Percentiles rank a stretch among this genome's conserved stretches.
Evolutionary conservation across 768 basidiomycete species (phyloP).

Genomic region (Macrolepiota albuminosa): DNA sequence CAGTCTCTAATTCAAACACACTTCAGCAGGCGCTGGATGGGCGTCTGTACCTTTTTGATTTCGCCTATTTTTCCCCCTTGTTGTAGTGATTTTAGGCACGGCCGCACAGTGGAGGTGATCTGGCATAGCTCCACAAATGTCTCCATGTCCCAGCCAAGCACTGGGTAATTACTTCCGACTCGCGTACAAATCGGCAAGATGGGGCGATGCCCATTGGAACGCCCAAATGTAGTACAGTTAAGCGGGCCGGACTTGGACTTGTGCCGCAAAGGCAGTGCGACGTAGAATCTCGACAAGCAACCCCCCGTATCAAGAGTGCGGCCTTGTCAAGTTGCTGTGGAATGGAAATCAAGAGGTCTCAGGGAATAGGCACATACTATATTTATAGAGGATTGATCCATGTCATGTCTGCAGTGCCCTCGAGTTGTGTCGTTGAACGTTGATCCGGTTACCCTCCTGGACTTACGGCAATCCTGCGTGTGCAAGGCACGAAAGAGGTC

Average conservation of each 20-base stretch:
- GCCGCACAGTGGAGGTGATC: neutral
- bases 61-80: neutral
- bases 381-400: neutral
- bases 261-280: neutral
- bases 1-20: too few relatives aligned
- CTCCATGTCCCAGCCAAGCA: neutral
- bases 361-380: neutral
- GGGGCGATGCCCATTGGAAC: neutral
- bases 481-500: neutral
- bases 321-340: neutral
- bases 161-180: neutral
- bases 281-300: neutral
- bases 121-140: neutral
- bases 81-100: neutral
- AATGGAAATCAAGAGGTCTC: neutral
- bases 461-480: neutral
- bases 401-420: neutral
- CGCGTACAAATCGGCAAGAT: slow-evolving; percentile 1
- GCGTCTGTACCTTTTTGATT: neutral
- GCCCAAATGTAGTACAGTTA: neutral
- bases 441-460: neutral
- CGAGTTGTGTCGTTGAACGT: neutral
- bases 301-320: neutral
- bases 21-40: neutral
- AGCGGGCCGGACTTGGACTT: neutral